Percentiles rank a stretch among this genome's conserved stretches.
phyloP scores from a whole-genome alignment of 306 rosid species.

The Geum urbanum region DNA sequence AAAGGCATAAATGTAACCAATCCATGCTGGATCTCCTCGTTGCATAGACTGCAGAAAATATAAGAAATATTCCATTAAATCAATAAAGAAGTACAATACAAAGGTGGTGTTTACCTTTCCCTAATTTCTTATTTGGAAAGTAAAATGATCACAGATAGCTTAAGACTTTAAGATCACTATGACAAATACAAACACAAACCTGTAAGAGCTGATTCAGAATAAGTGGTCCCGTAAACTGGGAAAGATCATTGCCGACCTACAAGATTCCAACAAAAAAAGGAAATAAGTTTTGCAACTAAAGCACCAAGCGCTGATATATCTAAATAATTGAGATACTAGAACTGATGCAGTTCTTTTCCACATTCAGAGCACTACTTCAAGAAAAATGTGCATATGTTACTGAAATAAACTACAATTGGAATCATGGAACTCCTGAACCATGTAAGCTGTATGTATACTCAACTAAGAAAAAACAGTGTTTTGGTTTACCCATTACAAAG shows the following conservation, averaged over 20 bases:
- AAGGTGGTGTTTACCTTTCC: background rate
- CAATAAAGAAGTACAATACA: background rate
- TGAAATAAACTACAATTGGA: background rate
- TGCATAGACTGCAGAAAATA: constrained; percentile 52
- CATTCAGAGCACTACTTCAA: background rate
- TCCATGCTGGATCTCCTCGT: constrained; percentile 47
- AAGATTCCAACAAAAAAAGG: constrained; percentile 28
- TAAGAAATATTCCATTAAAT: background rate
- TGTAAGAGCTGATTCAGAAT: constrained; percentile 68
- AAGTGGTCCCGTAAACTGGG: constrained; percentile 86
- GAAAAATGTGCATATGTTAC: background rate
- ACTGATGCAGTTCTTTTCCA: background rate
- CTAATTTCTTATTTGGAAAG: constrained; percentile 1
- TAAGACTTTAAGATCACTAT: constrained; percentile 6
- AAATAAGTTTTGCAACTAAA: background rate
- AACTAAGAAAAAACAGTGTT: background rate
- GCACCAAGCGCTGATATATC: background rate
- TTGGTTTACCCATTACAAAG: background rate
- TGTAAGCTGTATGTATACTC: background rate
- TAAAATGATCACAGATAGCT: background rate
- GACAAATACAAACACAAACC: constrained; percentile 40
- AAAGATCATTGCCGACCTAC: constrained; percentile 80
- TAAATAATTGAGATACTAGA: background rate
- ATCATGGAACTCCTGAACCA: constrained; percentile 2
- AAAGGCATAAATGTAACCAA: constrained; percentile 54